Evolutionary conservation across 345 rosid genomes (phyloP).

Genomic region (Salix koriyanagi): DNA sequence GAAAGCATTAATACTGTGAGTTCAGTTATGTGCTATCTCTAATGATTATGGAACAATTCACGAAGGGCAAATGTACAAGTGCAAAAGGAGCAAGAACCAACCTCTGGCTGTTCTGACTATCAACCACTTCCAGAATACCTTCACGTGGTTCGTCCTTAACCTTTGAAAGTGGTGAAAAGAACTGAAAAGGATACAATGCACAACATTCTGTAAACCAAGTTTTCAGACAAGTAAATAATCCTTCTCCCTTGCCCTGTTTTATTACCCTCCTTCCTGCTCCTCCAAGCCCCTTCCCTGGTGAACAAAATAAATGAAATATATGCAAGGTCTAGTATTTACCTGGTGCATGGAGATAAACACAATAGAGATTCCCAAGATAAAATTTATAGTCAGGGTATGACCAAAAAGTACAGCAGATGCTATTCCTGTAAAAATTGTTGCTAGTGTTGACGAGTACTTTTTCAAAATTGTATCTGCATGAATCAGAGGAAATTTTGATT

Average conservation of each 20-base stretch:
- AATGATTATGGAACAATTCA: not conserved
- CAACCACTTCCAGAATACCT: conserved; percentile 48
- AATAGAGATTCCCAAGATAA: conserved; percentile 84
- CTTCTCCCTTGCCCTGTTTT: not conserved
- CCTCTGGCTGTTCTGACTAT: conserved; percentile 50
- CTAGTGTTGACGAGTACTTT: conserved; percentile 97
- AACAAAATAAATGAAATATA: not conserved
- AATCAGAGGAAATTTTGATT: conserved; percentile 13
- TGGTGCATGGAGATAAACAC: conserved; percentile 99
- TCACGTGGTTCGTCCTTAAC: conserved; percentile 68
- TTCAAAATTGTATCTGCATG: conserved; percentile 88
- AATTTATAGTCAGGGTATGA: conserved; percentile 82
- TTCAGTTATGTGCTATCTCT: not conserved
- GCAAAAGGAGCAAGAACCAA: conserved; percentile 11
- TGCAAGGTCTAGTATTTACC: conserved; percentile 38
- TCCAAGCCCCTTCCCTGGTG: not conserved
- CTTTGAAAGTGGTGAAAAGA: conserved; percentile 86
- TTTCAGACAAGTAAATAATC: not conserved
- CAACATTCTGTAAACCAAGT: not conserved
- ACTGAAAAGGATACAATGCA: conserved; percentile 33
- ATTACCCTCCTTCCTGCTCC: not conserved
- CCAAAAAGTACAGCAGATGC: conserved; percentile 93
- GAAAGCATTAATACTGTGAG: not conserved
- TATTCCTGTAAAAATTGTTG: conserved; percentile 94
- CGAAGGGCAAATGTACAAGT: not conserved